A percentile compares a stretch with the other conserved stretches of the same genome.
Conservation (phyloP, 2,329 filamentous ascomycete species). For the Ophiosphaerella korrae region DNA sequence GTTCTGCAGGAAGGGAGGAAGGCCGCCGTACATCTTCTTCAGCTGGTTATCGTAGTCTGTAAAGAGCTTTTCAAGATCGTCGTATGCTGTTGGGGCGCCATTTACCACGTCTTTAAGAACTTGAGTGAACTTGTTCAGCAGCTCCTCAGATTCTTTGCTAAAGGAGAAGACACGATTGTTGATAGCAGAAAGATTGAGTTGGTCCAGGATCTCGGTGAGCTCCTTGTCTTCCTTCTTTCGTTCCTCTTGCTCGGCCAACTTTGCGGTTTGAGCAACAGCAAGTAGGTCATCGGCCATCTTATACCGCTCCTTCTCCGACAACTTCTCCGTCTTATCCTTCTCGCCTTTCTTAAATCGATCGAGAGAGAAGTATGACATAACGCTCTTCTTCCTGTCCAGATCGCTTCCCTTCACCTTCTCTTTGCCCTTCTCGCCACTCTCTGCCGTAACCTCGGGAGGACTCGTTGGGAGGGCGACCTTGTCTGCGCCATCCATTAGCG, state of each 20-base stretch:
- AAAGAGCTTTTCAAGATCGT: conserved; percentile 77
- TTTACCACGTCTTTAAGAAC: conserved; percentile 91
- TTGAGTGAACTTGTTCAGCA: conserved; percentile 82
- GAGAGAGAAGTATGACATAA: conserved; percentile 42
- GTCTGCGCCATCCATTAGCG: conserved; percentile 53
- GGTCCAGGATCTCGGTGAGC: conserved; percentile 77
- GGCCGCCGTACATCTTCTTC: conserved; percentile 66
- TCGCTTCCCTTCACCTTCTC: conserved; percentile 36
- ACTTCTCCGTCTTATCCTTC: conserved; percentile 35
- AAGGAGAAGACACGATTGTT: conserved; percentile 87
- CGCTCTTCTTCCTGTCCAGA: conserved; percentile 46
- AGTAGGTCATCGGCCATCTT: conserved; percentile 42
- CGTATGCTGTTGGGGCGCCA: conserved; percentile 90
- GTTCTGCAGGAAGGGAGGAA: conserved; percentile 82
- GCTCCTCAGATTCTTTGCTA: conserved; percentile 80
- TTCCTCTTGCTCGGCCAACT: conserved; percentile 42
- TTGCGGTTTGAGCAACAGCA: conserved; percentile 40
- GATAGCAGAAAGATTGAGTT: conserved; percentile 79
- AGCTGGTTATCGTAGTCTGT: conserved; percentile 68
- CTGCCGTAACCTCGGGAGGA: conserved; percentile 44
- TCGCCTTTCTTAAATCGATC: conserved; percentile 36
- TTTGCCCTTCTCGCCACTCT: conserved; percentile 33
- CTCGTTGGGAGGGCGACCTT: conserved; percentile 58
- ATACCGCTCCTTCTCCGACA: conserved; percentile 45
- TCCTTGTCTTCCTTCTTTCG: conserved; percentile 69